phyloP scores from a whole-genome alignment of 805 yeast genomes.

The Diddensiella transvaalensis region DNA sequence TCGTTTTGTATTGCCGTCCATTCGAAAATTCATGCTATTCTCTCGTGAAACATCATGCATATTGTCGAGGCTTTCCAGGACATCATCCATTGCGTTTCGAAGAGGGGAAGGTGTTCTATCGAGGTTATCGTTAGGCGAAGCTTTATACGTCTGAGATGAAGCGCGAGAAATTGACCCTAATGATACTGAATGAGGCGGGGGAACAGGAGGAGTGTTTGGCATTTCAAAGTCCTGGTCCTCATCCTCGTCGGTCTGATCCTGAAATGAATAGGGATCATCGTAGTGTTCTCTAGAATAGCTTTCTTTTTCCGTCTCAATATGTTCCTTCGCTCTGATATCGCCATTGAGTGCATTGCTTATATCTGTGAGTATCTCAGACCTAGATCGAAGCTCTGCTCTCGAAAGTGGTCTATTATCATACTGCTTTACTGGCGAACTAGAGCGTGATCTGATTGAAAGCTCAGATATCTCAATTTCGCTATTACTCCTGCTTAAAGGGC shows the following conservation, averaged over 20 bases:
- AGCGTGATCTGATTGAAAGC: not conserved
- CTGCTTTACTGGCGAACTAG: not conserved
- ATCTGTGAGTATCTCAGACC: slow-evolving; percentile 29
- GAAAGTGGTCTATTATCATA: slow-evolving; percentile 1
- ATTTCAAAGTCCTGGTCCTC: slow-evolving; percentile 4
- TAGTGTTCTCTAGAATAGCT: not conserved
- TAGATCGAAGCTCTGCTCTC: slow-evolving; percentile 16
- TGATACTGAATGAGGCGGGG: slow-evolving; percentile 34
- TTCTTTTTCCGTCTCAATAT: not conserved
- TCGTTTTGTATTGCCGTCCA: not conserved
- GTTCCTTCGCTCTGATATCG: not conserved
- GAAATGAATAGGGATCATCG: slow-evolving; percentile 3
- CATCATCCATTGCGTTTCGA: slow-evolving; percentile 34
- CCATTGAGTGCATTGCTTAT: slow-evolving; percentile 26
- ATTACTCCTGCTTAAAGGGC: slow-evolving; percentile 4
- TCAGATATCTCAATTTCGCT: not conserved
- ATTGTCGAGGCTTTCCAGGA: slow-evolving; percentile 29
- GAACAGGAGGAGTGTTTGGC: slow-evolving; percentile 31
- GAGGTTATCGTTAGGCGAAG: slow-evolving; percentile 11
- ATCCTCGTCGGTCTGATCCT: not conserved
- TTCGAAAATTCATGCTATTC: slow-evolving; percentile 8
- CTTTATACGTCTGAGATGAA: slow-evolving; percentile 1
- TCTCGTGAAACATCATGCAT: slow-evolving; percentile 22
- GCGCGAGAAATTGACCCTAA: not conserved
- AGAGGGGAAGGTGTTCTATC: slow-evolving; percentile 32